A percentile compares a stretch with the other conserved stretches of the same genome.
Conservation (phyloP, 371 early-diverging fungal species). For the Ordospora pajunii region DNA sequence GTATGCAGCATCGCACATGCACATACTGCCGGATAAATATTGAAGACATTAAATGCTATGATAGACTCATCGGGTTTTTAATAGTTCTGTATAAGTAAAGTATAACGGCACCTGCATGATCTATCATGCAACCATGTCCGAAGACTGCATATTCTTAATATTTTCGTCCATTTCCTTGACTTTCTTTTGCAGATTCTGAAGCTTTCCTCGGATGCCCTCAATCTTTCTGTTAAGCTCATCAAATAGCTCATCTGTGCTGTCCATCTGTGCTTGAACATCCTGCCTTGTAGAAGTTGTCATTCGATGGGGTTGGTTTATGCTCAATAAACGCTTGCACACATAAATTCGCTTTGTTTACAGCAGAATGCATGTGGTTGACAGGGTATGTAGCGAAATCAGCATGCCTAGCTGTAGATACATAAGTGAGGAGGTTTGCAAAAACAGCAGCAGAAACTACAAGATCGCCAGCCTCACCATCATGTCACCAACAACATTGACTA, state of each 20-base stretch:
- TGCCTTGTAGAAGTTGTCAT: neutral
- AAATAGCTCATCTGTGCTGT: neutral
- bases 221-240: conserved; percentile 1
- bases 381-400: conserved; percentile 43
- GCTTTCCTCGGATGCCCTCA: neutral
- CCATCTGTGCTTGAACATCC: neutral
- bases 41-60: too few relatives aligned
- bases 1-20: too few relatives aligned
- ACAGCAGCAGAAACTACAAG: conserved; percentile 6
- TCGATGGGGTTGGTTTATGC: neutral
- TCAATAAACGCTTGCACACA: neutral
- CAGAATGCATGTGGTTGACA: conserved; percentile 8
- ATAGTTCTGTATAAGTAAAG: too few relatives aligned
- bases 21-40: too few relatives aligned
- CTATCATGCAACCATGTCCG: neutral
- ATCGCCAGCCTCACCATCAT: conserved; percentile 23
- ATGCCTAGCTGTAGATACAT: conserved; percentile 42
- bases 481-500: conserved; percentile 34
- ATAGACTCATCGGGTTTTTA: too few relatives aligned
- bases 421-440: conserved; percentile 2
- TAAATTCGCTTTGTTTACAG: conserved; percentile 21
- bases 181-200: neutral
- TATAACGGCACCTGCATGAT: neutral
- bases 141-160: neutral
- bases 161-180: neutral